phyloP scores from a whole-genome alignment of 345 rosid genomes.

The Gossypium arboreum region DNA sequence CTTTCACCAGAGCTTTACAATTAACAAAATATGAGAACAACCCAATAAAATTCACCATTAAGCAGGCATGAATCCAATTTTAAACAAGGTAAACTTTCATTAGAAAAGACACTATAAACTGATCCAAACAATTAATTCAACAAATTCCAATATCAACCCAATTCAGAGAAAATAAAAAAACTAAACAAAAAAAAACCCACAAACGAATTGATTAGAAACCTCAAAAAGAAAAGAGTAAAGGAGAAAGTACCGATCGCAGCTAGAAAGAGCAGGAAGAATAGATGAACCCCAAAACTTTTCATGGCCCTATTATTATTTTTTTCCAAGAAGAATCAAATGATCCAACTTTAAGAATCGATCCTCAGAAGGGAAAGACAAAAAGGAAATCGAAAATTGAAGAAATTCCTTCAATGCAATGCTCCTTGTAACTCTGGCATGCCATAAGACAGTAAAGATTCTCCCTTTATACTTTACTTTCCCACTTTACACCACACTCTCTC shows the following conservation, averaged over 20 bases:
- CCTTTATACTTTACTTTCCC: slow-evolving; percentile 9
- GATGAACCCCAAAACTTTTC: slow-evolving; percentile 35
- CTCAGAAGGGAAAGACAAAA: neutral
- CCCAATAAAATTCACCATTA: neutral
- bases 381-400: slow-evolving; percentile 2
- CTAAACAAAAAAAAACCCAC: neutral
- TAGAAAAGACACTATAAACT: neutral
- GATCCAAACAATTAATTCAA: slow-evolving; percentile 17
- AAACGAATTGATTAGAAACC: neutral
- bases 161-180: slow-evolving; percentile 12
- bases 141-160: slow-evolving; percentile 18
- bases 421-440: slow-evolving; percentile 30
- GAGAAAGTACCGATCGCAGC: slow-evolving; percentile 50
- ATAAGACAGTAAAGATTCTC: slow-evolving; percentile 27
- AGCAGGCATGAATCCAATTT: slow-evolving; percentile 3
- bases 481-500: neutral
- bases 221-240: neutral
- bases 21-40: neutral
- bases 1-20: slow-evolving; percentile 6
- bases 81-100: slow-evolving; percentile 13
- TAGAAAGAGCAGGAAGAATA: slow-evolving; percentile 38
- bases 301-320: slow-evolving; percentile 16
- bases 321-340: slow-evolving; percentile 22
- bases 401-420: slow-evolving; percentile 20
- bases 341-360: slow-evolving; percentile 15